phyloP scores from a whole-genome alignment of 2,329 filamentous ascomycete species.

The Ambrosiella beaveri region DNA sequence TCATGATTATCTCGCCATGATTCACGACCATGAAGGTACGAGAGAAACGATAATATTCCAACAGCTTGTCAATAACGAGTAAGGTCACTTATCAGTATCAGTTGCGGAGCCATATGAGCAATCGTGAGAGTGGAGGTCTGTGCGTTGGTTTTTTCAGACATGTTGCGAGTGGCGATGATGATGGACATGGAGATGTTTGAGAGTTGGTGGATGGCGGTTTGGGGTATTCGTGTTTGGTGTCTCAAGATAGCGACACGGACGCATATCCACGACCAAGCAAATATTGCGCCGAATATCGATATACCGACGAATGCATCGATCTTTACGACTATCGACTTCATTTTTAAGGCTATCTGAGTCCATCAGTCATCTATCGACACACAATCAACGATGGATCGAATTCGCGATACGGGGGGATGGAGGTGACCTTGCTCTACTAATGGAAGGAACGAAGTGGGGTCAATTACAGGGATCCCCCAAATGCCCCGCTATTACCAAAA shows the following conservation, averaged over 20 bases:
- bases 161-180: background rate
- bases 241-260: background rate
- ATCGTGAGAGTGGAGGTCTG: background rate
- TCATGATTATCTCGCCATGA: background rate
- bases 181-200: background rate
- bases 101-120: no score
- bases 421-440: background rate
- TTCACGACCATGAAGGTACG: no score
- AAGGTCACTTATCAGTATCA: background rate
- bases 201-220: background rate
- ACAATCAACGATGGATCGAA: background rate
- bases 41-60: no score
- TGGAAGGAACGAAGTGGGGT: conserved; percentile 5
- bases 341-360: no score
- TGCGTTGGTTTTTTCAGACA: background rate
- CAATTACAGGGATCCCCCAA: conserved; percentile 1
- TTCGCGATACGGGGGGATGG: background rate
- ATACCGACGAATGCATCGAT: background rate
- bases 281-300: background rate
- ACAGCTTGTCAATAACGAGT: no score
- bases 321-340: no score
- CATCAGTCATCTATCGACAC: background rate
- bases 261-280: background rate
- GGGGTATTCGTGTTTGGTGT: background rate
- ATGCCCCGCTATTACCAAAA: conserved; percentile 9